Conservation (phyloP, 441 rosid genomes). For the Gossypium schwendimanii region DNA sequence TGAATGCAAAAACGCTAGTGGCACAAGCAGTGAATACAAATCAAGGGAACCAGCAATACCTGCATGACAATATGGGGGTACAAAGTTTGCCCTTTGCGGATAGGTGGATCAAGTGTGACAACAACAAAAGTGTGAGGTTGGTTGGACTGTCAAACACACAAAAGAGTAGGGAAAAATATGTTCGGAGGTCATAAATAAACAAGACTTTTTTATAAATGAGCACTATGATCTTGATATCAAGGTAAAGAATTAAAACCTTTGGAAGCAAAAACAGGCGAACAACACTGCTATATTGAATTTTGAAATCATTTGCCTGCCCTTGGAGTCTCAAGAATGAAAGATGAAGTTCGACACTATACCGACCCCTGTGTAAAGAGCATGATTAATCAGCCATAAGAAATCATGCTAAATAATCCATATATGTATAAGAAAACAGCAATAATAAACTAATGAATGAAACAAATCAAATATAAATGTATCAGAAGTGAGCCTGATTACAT, state of each 20-base stretch:
- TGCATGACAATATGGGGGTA: slow-evolving; percentile 94
- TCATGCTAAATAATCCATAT: neutral
- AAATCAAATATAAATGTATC: neutral
- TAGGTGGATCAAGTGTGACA: slow-evolving; percentile 89
- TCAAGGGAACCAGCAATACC: slow-evolving; percentile 34
- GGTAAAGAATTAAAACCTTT: slow-evolving; percentile 41
- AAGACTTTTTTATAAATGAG: neutral
- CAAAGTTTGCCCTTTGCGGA: slow-evolving; percentile 90
- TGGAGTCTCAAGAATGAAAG: slow-evolving; percentile 76
- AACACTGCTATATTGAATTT: slow-evolving; percentile 95
- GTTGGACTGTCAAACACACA: slow-evolving; percentile 53
- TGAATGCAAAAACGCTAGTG: slow-evolving; percentile 1
- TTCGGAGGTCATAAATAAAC: neutral
- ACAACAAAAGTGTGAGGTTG: slow-evolving; percentile 92
- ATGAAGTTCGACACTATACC: slow-evolving; percentile 94
- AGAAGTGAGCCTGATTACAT: neutral
- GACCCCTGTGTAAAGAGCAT: slow-evolving; percentile 54
- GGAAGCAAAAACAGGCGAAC: slow-evolving; percentile 94
- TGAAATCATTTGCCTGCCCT: slow-evolving; percentile 97
- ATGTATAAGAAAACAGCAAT: neutral
- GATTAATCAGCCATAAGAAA: slow-evolving; percentile 2
- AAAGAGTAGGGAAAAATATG: neutral
- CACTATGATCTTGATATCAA: neutral
- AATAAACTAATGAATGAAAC: slow-evolving; percentile 1
- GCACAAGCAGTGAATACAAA: neutral